Percentiles rank a stretch among this genome's conserved stretches.
Conservation (phyloP, 768 basidiomycete genomes). For the Cubamyces sp. region DNA sequence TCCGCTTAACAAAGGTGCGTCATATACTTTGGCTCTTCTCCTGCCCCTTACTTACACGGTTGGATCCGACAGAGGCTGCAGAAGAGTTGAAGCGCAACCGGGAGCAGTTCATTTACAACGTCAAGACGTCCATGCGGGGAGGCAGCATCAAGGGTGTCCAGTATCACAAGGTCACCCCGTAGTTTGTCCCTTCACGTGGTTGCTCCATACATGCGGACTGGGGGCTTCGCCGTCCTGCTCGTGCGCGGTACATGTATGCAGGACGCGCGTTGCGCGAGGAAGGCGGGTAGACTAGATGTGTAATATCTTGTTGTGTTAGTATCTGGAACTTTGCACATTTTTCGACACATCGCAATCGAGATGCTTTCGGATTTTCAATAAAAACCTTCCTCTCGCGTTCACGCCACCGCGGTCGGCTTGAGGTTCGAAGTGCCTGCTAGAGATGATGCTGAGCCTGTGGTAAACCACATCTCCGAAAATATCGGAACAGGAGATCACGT, state of each 20-base stretch:
- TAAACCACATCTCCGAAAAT: too few species aligned
- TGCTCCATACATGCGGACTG: background rate
- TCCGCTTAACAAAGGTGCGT: constrained; percentile 94
- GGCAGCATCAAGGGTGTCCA: constrained; percentile 73
- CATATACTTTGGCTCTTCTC: background rate
- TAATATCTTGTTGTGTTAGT: constrained; percentile 25
- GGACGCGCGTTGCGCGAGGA: background rate
- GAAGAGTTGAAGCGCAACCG: constrained; percentile 90
- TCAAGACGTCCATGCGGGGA: constrained; percentile 87
- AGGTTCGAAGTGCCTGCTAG: too few species aligned
- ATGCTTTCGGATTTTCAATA: background rate
- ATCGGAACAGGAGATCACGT: too few species aligned
- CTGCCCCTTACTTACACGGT: constrained; percentile 13
- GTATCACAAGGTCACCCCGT: constrained; percentile 69
- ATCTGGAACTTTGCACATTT: constrained; percentile 22
- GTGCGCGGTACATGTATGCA: background rate
- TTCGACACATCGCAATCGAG: background rate
- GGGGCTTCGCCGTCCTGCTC: background rate
- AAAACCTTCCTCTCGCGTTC: background rate
- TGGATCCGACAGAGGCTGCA: constrained; percentile 76
- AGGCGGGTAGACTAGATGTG: constrained; percentile 25
- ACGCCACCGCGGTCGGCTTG: too few species aligned
- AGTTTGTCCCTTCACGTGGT: background rate
- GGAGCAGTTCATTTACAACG: constrained; percentile 81
- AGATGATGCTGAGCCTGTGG: too few species aligned